Conservation (phyloP, 2,329 filamentous ascomycete genomes). For the Davidsoniella eucalypti region DNA sequence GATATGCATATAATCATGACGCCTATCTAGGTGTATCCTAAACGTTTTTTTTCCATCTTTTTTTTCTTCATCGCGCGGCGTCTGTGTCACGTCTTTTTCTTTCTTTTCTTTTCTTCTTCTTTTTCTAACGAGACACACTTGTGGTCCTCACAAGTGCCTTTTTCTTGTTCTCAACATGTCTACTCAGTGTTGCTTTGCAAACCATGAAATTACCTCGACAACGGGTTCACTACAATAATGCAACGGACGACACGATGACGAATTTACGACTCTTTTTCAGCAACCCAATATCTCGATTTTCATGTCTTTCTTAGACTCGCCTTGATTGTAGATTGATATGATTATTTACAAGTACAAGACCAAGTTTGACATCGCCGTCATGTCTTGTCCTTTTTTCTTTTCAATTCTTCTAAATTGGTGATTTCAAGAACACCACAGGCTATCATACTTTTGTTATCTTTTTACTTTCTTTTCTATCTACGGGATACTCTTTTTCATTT, state of each 20-base stretch:
- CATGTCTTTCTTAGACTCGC: neutral
- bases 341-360: neutral
- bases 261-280: slow-evolving; percentile 10
- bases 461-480: slow-evolving; percentile 7
- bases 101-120: slow-evolving; percentile 1
- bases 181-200: slow-evolving; percentile 2
- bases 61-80: slow-evolving; percentile 1
- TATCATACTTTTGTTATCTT: neutral
- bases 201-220: neutral
- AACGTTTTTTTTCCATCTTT: slow-evolving; percentile 5
- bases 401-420: neutral
- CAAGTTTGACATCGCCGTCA: neutral
- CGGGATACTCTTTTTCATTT: slow-evolving; percentile 13
- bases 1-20: neutral
- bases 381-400: neutral
- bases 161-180: slow-evolving; percentile 9
- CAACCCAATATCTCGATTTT: neutral
- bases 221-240: neutral
- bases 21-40: slow-evolving; percentile 5
- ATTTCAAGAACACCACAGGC: neutral
- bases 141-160: neutral
- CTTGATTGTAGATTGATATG: slow-evolving; percentile 4
- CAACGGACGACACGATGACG: slow-evolving; percentile 11
- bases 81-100: slow-evolving; percentile 5
- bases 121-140: slow-evolving; percentile 3